Evolutionary conservation across 441 rosid genomes (phyloP), one percentile per base, ranked within the genome.

Genomic region (Populus hybrid): DNA sequence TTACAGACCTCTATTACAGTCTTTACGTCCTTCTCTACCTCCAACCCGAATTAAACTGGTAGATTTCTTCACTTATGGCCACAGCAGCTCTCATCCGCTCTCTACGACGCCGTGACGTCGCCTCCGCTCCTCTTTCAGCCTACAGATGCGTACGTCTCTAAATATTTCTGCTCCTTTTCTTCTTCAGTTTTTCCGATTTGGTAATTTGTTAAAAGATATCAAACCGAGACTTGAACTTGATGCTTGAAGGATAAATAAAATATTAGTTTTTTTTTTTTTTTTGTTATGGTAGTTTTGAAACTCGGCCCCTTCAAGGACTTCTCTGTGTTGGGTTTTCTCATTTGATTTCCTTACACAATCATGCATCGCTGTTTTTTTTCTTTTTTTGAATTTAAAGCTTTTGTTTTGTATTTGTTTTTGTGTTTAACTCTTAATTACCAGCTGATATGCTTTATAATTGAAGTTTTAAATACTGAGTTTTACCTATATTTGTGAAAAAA

Each of bases 81-180:
- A 68, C 97, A n/a, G 86, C 89, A 0, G 89, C 89, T 79, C 85
- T 95, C 40, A 84, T 95, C 69, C 98, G 96, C 63, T 84, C 93
- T 3, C 18, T 93, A 11, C 85, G 95, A 28, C 95, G 98, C 63
- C 95, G 95, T 10, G 98, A 93, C 18, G 80, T 88, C 50, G 88
- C 90, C 11, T 82, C 90, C 54, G 79, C 90, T 18, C 86, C 98
- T 30, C 74, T 91, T n/a, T 85, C 94, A 3, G 93, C 91, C 63
- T 91, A 79, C 84, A 91, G 81, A 89, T 87, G 77, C 72, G 97
- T 93, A 84, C 16, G 91, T 79, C 42, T 72, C 14, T 6, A 6
- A 8, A 20, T 8, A 18, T 10, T 68, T 28, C 30, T 28, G 30
- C 30, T 28, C 30, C 3, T 28, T 28, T 28, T 28, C 30, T 28